phyloP scores from a whole-genome alignment of 2,329 filamentous ascomycete genomes.

The Penicillium hesseltinei region DNA sequence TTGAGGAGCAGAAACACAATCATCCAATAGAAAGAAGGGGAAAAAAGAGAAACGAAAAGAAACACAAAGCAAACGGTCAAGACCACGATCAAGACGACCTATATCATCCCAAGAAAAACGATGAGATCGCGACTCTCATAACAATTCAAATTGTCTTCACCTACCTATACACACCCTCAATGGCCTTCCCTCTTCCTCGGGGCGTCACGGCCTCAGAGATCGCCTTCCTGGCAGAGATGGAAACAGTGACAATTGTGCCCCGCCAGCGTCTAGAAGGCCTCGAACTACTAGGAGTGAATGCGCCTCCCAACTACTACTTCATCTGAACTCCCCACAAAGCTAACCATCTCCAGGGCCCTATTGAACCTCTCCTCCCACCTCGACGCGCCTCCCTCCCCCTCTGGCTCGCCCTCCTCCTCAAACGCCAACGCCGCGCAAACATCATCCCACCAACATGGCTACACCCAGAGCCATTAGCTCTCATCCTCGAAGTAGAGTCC shows the following conservation, averaged over 20 bases:
- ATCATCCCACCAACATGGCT: conserved; percentile 92
- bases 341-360: conserved; percentile 62
- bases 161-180: conserved; percentile 28
- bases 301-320: not conserved
- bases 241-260: conserved; percentile 87
- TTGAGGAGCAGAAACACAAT: not conserved
- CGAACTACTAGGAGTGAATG: conserved; percentile 72
- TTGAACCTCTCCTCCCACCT: conserved; percentile 74
- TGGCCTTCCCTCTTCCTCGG: conserved; percentile 62
- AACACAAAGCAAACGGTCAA: not conserved
- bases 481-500: conserved; percentile 79
- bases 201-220: conserved; percentile 82
- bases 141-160: not conserved
- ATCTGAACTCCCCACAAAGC: not conserved
- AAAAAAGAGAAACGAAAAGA: not conserved
- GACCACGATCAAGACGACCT: not conserved
- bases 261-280: conserved; percentile 86
- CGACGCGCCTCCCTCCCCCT: conserved; percentile 77
- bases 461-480: conserved; percentile 68
- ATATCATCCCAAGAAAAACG: not conserved
- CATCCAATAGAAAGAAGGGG: not conserved
- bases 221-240: conserved; percentile 96
- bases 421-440: conserved; percentile 89
- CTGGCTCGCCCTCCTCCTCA: conserved; percentile 92
- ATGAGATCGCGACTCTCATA: not conserved